phyloP scores from a whole-genome alignment of 2,329 filamentous ascomycete genomes.

The Ophiocordyceps sinensis region DNA sequence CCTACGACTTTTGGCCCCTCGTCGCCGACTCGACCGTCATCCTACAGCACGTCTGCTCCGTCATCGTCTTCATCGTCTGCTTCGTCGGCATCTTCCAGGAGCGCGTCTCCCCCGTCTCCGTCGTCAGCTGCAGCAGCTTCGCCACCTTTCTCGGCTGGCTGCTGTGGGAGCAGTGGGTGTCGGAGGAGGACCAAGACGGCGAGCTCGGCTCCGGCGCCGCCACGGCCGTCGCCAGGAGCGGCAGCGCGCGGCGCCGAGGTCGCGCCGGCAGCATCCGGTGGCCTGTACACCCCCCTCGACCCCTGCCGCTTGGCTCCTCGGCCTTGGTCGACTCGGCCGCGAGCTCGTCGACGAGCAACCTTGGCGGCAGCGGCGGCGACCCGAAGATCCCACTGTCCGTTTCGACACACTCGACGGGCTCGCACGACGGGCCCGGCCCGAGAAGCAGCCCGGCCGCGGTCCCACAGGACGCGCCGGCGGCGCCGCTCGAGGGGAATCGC shows the following conservation, averaged over 20 bases:
- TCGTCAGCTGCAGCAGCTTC: slow-evolving; percentile 72
- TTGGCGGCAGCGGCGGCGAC: slow-evolving; percentile 30
- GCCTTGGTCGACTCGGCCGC: slow-evolving; percentile 19
- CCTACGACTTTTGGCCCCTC: slow-evolving; percentile 96
- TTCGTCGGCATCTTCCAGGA: slow-evolving; percentile 84
- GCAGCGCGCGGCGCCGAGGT: slow-evolving; percentile 17
- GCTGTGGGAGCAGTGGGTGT: slow-evolving; percentile 83
- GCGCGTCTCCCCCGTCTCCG: slow-evolving; percentile 74
- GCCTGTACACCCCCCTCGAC: slow-evolving; percentile 14
- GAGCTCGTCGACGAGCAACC: slow-evolving; percentile 30
- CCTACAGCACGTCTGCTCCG: slow-evolving; percentile 89
- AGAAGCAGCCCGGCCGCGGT: slow-evolving; percentile 8
- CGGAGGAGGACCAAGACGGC: slow-evolving; percentile 42
- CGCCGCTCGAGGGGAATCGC: slow-evolving; percentile 20
- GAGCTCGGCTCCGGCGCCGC: slow-evolving; percentile 19
- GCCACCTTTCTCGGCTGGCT: slow-evolving; percentile 80
- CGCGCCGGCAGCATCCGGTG: slow-evolving; percentile 23
- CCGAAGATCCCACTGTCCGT: slow-evolving; percentile 13
- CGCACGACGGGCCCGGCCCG: neutral
- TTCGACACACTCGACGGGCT: neutral
- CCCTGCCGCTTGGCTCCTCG: slow-evolving; percentile 13
- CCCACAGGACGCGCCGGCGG: slow-evolving; percentile 10
- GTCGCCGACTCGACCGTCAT: slow-evolving; percentile 93
- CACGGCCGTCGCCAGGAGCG: slow-evolving; percentile 18
- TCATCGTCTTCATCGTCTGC: slow-evolving; percentile 86